These are phyloP conservation scores for Wallacemonas collosoma DNA, from an alignment of 208 protist genomes.

Conservation along the genomic window DNA sequence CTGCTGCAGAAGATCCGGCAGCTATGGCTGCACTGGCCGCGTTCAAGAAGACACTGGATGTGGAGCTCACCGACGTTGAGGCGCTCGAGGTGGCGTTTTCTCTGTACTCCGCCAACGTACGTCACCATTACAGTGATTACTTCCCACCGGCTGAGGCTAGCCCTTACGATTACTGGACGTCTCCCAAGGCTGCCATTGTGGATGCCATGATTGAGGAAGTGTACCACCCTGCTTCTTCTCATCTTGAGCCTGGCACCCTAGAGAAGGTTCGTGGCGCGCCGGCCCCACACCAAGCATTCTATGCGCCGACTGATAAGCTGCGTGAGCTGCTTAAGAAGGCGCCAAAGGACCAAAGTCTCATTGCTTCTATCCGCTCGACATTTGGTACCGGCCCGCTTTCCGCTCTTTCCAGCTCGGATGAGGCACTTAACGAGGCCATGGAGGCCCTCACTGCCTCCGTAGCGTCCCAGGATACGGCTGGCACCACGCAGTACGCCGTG, in stretches of 20 bases:
- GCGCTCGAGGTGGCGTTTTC: conserved; percentile 65
- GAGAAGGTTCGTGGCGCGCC: conserved; percentile 48
- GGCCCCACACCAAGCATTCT: conserved; percentile 58
- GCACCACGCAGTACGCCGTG: conserved; percentile 43
- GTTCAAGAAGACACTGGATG: conserved; percentile 64
- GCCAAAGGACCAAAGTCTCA: conserved; percentile 52
- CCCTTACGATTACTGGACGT: conserved; percentile 67
- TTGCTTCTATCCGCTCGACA: conserved; percentile 52
- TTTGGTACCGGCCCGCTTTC: conserved; percentile 67
- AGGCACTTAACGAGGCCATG: conserved; percentile 59
- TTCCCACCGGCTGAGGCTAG: conserved; percentile 40
- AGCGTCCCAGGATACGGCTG: conserved; percentile 65
- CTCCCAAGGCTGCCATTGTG: conserved; percentile 34
- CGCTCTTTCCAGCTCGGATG: conserved; percentile 59
- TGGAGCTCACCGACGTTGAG: conserved; percentile 69
- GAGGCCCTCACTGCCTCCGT: conserved; percentile 32
- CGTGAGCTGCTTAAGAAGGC: conserved; percentile 55
- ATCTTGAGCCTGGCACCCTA: conserved; percentile 44
- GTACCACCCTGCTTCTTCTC: conserved; percentile 34
- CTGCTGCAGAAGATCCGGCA: conserved; percentile 41
- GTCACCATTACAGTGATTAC: conserved; percentile 84
- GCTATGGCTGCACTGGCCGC: conserved; percentile 27
- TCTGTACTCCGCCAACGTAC: conserved; percentile 64
- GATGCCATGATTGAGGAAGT: conserved; percentile 50
- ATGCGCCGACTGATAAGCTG: conserved; percentile 69